These are phyloP conservation scores for Cordyceps javanica DNA, from an alignment of 2,329 filamentous ascomycete species.

Conservation along the genomic window DNA sequence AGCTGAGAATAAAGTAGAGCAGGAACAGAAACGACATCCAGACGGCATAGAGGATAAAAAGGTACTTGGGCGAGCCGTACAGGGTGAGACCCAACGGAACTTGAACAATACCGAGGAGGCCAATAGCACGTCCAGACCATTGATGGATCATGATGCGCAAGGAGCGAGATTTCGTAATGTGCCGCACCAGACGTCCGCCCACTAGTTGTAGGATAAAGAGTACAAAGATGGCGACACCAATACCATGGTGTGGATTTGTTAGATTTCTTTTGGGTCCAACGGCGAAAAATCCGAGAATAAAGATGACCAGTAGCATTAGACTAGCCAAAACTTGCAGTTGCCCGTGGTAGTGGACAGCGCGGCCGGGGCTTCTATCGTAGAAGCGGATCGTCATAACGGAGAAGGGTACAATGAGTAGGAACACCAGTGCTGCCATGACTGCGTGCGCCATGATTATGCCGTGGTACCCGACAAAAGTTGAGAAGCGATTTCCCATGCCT, in stretches of 20 bases:
- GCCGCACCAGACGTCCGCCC: conserved; percentile 58
- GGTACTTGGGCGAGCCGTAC: conserved; percentile 79
- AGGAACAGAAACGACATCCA: conserved; percentile 69
- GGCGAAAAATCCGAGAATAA: conserved; percentile 71
- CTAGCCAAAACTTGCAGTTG: conserved; percentile 67
- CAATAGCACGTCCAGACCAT: conserved; percentile 75
- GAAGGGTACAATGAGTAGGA: conserved; percentile 65
- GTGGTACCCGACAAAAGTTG: conserved; percentile 63
- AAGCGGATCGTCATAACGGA: conserved; percentile 72
- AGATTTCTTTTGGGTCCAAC: conserved; percentile 66
- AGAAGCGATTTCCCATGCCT: conserved; percentile 82
- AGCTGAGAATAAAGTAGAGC: conserved; percentile 74
- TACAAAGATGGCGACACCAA: conserved; percentile 72
- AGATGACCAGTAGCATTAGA: conserved; percentile 61
- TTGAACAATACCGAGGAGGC: conserved; percentile 77
- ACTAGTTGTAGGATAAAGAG: conserved; percentile 65
- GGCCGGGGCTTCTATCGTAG: conserved; percentile 54
- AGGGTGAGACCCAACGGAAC: conserved; percentile 84
- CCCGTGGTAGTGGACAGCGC: conserved; percentile 63
- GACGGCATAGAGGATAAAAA: conserved; percentile 81
- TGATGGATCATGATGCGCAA: conserved; percentile 67
- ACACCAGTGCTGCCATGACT: conserved; percentile 64
- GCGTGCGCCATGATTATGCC: conserved; percentile 64
- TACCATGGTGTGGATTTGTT: conserved; percentile 80
- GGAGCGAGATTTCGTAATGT: conserved; percentile 43